Percentiles rank a stretch among this genome's conserved stretches.
phyloP scores from a whole-genome alignment of 2,329 filamentous ascomycete species.

The Aotearoamyces nothofagi region DNA sequence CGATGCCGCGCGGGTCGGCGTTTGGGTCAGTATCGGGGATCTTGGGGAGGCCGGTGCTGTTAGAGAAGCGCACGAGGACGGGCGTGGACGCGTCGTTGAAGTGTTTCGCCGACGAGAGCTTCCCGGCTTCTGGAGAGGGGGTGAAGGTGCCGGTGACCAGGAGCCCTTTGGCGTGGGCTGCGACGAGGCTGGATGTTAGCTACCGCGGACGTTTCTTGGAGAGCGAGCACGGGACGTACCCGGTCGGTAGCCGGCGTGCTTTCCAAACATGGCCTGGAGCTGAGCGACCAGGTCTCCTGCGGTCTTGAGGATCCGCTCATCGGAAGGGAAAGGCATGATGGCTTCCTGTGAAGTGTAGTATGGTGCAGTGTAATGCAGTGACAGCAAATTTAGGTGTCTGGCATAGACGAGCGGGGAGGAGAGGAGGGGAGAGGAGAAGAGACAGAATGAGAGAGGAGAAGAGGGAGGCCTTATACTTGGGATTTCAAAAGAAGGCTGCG shows the following conservation, averaged over 20 bases:
- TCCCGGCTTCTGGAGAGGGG: constrained; percentile 26
- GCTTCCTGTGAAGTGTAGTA: too few relatives aligned
- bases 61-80: constrained; percentile 30
- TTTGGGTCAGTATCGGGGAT: constrained; percentile 32
- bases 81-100: constrained; percentile 29
- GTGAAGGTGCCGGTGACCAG: constrained; percentile 36
- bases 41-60: constrained; percentile 31
- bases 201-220: neutral
- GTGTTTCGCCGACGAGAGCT: constrained; percentile 31
- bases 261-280: constrained; percentile 23
- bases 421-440: too few relatives aligned
- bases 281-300: constrained; percentile 21
- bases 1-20: constrained; percentile 32
- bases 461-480: too few relatives aligned
- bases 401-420: too few relatives aligned
- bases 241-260: constrained; percentile 25
- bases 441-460: too few relatives aligned
- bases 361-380: too few relatives aligned
- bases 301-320: constrained; percentile 23
- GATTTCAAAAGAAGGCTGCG: too few relatives aligned
- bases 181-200: constrained; percentile 3
- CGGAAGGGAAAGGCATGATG: constrained; percentile 32
- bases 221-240: constrained; percentile 15
- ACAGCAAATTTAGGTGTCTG: too few relatives aligned
- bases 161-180: constrained; percentile 38